phyloP scores from a whole-genome alignment of 768 basidiomycete species.

The Tylopilus cervinicoccineus region DNA sequence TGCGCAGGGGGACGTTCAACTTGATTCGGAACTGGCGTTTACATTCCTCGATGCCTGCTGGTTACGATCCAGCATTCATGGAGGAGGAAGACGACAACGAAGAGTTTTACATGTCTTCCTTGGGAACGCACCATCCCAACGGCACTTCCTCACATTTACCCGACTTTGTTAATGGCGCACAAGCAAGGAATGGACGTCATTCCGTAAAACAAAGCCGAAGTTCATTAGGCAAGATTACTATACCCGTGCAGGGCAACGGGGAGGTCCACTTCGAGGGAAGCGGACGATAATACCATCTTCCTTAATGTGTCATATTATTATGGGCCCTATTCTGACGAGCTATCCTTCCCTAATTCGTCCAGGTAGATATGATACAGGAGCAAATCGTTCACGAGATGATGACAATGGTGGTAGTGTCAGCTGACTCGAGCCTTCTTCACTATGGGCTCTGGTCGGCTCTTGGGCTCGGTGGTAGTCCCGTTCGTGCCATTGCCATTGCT shows the following conservation, averaged over 20 bases:
- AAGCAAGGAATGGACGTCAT: conserved; percentile 33
- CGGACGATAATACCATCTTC: conserved; percentile 33
- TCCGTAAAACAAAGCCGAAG: conserved; percentile 22
- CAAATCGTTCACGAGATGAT: not conserved
- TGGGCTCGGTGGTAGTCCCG: conserved; percentile 2
- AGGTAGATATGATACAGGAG: not conserved
- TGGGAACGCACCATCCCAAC: conserved; percentile 42
- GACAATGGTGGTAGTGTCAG: conserved; percentile 19
- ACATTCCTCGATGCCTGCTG: conserved; percentile 17
- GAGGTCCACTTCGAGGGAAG: conserved; percentile 66
- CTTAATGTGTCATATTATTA: conserved; percentile 12
- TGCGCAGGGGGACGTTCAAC: conserved; percentile 88
- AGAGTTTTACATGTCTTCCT: conserved; percentile 65
- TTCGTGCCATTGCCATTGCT: not conserved
- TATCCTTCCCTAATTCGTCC: not conserved
- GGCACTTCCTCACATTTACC: conserved; percentile 52
- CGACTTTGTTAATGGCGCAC: conserved; percentile 62
- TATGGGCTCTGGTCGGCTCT: conserved; percentile 5
- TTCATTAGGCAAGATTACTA: conserved; percentile 26
- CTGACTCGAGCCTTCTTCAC: conserved; percentile 23
- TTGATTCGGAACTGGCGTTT: conserved; percentile 50
- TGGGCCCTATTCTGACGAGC: conserved; percentile 7
- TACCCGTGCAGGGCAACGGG: conserved; percentile 41
- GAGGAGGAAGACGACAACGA: conserved; percentile 65
- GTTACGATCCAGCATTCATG: conserved; percentile 27